Evolutionary conservation across 192 early-diverging fungal species (phyloP), one percentile per base, ranked within the genome.

Genomic region (Coemansia sp.): DNA sequence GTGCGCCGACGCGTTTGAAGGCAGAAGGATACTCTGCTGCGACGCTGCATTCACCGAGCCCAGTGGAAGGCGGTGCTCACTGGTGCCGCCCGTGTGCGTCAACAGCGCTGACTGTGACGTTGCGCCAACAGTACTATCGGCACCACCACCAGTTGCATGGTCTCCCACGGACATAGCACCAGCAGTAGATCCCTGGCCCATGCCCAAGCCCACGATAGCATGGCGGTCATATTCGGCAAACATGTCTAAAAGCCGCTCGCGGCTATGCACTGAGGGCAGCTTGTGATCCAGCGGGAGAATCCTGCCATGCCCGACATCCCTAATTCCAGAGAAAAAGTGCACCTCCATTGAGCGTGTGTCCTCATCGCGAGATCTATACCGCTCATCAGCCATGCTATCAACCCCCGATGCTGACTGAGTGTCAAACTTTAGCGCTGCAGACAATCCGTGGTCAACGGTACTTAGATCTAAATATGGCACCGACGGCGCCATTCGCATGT

Each of bases 141-240:
- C 39, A 19, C 23, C 27, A 31, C 39, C n/a, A n/a, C 21, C 53
- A 19, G 15, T n/a, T 8, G 27, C 41, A 25, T 31, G 29, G 38
- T 68, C 67, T 21, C 29, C 58, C 23, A 37, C 34, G 8, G 31
- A 14, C 50, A 29, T 25, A 27, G 39, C 38, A 14, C 51, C 51
- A 15, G 12, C 51, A 55, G 25, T 10, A 21, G 19, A 3, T 5
- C 27, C 51, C 1, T 19, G 51, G 4, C 23, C 46, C 11, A 17
- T 53, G 27, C 68, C 27, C 27, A 55, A 6, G 14, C 74, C 67
- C 29, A 73, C 70, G 46, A 81, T 76, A 0, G 78, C 78, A 37
- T 66, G 66, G 23, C 64, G 70, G 48, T 81, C 78, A 42, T 69
- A 81, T 61, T 51, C 59, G 12, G 71, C 73, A 60, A 81, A 81